These are phyloP conservation scores for Pueraria montana DNA, from an alignment of 306 rosid genomes.

Conservation along the genomic window DNA sequence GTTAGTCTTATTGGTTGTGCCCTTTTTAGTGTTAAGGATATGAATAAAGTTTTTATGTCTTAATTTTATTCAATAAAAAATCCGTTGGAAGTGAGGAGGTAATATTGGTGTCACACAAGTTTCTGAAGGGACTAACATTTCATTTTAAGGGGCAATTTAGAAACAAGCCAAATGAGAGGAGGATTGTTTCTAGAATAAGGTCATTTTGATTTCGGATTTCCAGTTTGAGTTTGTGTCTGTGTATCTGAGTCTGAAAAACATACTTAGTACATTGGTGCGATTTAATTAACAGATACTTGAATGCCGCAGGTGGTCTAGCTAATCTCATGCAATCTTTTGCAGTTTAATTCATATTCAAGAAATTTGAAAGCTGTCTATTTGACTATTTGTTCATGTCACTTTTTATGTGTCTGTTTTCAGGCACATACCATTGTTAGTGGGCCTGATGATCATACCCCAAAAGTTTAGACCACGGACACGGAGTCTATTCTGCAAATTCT, in stretches of 20 bases:
- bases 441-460: conserved; percentile 58
- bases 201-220: conserved; percentile 13
- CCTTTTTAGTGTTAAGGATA: not conserved
- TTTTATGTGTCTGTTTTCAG: conserved; percentile 46
- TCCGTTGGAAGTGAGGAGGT: conserved; percentile 1
- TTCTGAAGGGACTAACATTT: conserved; percentile 3
- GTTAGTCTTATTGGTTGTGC: not conserved
- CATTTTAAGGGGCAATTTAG: not conserved
- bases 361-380: conserved; percentile 10
- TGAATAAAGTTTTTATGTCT: conserved; percentile 30
- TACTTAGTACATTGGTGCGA: not conserved
- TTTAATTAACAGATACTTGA: not conserved
- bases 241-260: not conserved
- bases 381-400: not conserved
- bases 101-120: not conserved
- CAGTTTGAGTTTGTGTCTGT: not conserved
- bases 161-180: conserved; percentile 8
- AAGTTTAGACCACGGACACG: conserved; percentile 58
- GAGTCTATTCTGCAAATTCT: conserved; percentile 55
- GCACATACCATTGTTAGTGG: conserved; percentile 57
- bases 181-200: not conserved
- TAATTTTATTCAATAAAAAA: conserved; percentile 31
- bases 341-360: conserved; percentile 22
- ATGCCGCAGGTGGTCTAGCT: conserved; percentile 10
- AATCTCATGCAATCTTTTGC: conserved; percentile 39